Evolutionary conservation across 2,329 filamentous ascomycete species (phyloP), one percentile per base, ranked within the genome.

Genomic region (Monilinia fructigena): DNA sequence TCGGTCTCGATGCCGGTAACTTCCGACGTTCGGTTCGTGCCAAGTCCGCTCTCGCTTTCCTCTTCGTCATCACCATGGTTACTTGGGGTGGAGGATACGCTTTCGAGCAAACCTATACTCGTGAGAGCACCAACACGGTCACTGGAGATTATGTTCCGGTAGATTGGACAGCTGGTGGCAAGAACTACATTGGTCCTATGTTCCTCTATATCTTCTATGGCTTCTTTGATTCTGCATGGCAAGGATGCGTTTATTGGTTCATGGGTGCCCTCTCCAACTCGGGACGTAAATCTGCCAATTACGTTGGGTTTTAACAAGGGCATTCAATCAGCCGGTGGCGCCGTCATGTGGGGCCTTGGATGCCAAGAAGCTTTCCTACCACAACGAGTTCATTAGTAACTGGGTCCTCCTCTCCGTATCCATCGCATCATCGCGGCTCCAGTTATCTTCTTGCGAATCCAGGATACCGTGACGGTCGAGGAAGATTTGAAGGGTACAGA

Each of bases 221-320:
- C 52, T 89, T 95, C 78, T 95, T 89, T 73, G 94, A 97, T 76
- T 92, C 93, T 54, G 86, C 88, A 65, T 97, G 92, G 89, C 94
- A 98, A 81, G 94, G 92, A 0, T 88, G 83, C 74, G 88, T 93
- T 60, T 97, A 98, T 82, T 97, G 93, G 93, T 93, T 90, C 81
- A 97, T 98, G 90, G 94, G 94, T 61, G 86, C 93, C 10, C 83
- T 97, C 54, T 93, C 91, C 76, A 98, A 98, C 85, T 96, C 94
- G 70, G 87, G 91, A 68, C 92, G 93, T 77, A 94, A 93, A 78
- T 86, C 94, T 38, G 93, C 94, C 80, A 97, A 97, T 82, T 90
- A 94, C 75, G 90, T 92, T 53, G 93, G 91, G 69, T 93, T 91
- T 82, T 95, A 95, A n/a, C 85, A 95, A 95, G 81, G 89, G 89